These are phyloP conservation scores for Aureococcus anophagefferens DNA, from an alignment of 108 stramenopile species.

Conservation along the genomic window DNA sequence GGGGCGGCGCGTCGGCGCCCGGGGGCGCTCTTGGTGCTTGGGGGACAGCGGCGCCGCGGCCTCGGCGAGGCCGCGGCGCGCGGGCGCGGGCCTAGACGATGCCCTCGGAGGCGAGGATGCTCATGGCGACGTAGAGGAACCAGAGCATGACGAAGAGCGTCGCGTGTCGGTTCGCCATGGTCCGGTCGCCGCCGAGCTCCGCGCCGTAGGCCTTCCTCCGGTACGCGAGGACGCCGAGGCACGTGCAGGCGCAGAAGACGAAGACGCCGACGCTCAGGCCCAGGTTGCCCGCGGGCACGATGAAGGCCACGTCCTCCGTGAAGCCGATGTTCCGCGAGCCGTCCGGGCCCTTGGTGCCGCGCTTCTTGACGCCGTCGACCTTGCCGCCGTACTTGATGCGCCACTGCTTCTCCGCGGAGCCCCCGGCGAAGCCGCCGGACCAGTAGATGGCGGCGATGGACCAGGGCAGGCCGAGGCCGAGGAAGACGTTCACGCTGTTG, in stretches of 20 bases:
- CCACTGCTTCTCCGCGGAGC: background rate
- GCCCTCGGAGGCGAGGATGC: background rate
- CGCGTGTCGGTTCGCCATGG: background rate
- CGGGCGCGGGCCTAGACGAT: background rate
- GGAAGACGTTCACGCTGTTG: conserved; percentile 36
- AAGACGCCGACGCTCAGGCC: conserved; percentile 12
- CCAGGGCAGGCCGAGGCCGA: conserved; percentile 34
- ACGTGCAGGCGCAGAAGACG: conserved; percentile 10
- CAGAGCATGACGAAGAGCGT: conserved; percentile 7
- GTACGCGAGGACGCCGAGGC: conserved; percentile 10
- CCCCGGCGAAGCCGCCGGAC: background rate
- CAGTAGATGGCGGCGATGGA: conserved; percentile 29
- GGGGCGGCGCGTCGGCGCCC: no score
- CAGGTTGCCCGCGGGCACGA: conserved; percentile 15
- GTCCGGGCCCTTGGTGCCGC: conserved; percentile 10
- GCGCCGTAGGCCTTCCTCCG: conserved; percentile 11
- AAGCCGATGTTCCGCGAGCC: background rate
- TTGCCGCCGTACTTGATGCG: background rate
- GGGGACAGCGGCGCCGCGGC: no score
- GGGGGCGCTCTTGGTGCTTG: no score
- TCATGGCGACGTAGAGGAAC: conserved; percentile 17
- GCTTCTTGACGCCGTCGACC: conserved; percentile 25
- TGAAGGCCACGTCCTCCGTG: background rate
- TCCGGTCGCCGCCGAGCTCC: conserved; percentile 27
- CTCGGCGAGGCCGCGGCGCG: no score